Percentiles rank a stretch among this genome's conserved stretches.
phyloP scores from a whole-genome alignment of 257 asterid species.

The Coffea eugenioides region DNA sequence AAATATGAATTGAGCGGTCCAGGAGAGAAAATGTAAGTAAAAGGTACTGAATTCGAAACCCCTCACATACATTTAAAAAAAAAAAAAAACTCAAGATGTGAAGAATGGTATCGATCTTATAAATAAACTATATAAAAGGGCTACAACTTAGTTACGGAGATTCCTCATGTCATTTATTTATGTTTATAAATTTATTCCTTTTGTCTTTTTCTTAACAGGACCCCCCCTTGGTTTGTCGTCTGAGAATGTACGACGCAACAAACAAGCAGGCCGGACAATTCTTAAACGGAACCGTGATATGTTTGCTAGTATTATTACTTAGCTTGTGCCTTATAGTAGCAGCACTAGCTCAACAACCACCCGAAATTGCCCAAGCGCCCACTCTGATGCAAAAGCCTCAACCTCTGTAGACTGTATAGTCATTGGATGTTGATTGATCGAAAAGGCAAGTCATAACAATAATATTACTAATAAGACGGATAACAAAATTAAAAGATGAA shows the following conservation, averaged over 20 bases:
- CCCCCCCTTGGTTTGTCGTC: neutral
- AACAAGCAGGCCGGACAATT: neutral
- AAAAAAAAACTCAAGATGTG: too few relatives aligned
- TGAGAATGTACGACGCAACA: neutral
- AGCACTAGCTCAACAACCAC: neutral
- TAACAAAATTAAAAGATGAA: neutral
- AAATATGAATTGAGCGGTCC: too few relatives aligned
- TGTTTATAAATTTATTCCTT: too few relatives aligned
- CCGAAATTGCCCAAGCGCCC: neutral
- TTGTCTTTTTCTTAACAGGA: neutral
- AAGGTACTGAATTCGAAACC: too few relatives aligned
- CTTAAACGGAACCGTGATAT: neutral
- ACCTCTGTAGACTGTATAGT: neutral
- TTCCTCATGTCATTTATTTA: neutral
- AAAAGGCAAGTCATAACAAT: neutral
- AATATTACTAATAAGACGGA: neutral
- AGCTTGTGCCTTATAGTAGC: too few relatives aligned
- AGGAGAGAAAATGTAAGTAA: too few relatives aligned
- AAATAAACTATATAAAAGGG: neutral
- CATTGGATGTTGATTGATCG: neutral
- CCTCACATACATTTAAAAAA: too few relatives aligned
- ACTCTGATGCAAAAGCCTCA: neutral
- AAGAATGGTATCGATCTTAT: too few relatives aligned
- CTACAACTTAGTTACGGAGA: neutral
- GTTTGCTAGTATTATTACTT: neutral